A percentile compares a stretch with the other conserved stretches of the same genome.
Evolutionary conservation across 805 yeast genomes (phyloP).

Genomic region (Phaffomyces opuntiae): DNA sequence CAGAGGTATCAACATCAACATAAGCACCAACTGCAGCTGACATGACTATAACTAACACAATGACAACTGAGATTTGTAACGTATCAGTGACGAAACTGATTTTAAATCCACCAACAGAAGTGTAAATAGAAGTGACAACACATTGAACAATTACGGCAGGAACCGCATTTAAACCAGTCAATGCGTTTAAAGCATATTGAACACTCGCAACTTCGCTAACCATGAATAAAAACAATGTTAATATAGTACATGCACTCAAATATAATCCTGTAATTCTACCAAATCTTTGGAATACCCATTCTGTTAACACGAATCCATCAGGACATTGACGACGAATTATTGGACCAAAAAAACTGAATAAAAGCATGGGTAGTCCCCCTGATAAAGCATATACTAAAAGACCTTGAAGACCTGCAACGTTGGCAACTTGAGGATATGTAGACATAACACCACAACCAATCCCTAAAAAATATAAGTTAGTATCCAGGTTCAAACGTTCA

Average conservation of each 20-base stretch:
- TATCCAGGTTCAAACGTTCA: not conserved
- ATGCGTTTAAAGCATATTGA: constrained; percentile 63
- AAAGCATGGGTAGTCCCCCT: constrained; percentile 77
- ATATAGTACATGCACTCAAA: constrained; percentile 71
- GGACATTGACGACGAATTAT: constrained; percentile 73
- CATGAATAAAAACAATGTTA: constrained; percentile 82
- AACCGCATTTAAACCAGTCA: constrained; percentile 73
- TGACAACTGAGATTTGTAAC: constrained; percentile 70
- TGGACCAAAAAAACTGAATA: constrained; percentile 84
- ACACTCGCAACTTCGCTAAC: constrained; percentile 81
- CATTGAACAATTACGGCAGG: constrained; percentile 82
- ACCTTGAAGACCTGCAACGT: constrained; percentile 82
- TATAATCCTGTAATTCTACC: constrained; percentile 70
- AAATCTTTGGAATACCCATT: constrained; percentile 85
- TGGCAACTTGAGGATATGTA: constrained; percentile 83
- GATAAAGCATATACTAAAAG: constrained; percentile 70
- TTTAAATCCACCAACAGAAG: constrained; percentile 82
- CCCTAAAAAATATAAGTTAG: constrained; percentile 45
- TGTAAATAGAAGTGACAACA: constrained; percentile 80
- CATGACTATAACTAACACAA: constrained; percentile 61
- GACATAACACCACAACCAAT: constrained; percentile 84
- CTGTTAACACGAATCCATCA: constrained; percentile 84
- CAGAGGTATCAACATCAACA: constrained; percentile 50
- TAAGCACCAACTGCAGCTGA: constrained; percentile 74
- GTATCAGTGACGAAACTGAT: constrained; percentile 86